Base-by-base conservation (phyloP, 495 filamentous ascomycete species). In the Podospora fimiseda region DNA sequence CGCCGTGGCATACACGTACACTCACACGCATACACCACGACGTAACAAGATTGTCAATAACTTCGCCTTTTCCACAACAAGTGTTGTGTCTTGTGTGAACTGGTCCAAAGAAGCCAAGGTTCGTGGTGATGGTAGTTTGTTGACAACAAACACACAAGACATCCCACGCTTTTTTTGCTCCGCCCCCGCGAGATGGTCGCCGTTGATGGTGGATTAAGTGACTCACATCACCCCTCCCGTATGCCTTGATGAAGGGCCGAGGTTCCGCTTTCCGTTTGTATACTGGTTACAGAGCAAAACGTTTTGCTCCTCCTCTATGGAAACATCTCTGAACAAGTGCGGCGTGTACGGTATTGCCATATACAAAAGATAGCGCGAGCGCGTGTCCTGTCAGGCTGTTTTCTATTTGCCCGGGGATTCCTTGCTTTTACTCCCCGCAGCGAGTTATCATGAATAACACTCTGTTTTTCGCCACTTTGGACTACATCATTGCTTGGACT, bases 151-250 rank as follows among this genome's bases (percentile, higher is more conserved):
- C 27, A 33, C 27, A 11, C 6, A n/a, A n/a, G n/a, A n/a, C n/a
- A 44, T 21, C 42, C 42, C n/a, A 21, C 42, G 42, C 18, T 44
- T 44, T 44, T 11, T 9, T 44, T 24, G 13, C 42, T 22, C 6
- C 42, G 19, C 42, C 42, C 15, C 7, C 19, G 18, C 16, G 19
- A 19, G 13, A 18, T 19, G 9, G 39, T 15, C 39, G 15, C 20
- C 42, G 21, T 9, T 11, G 20, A 18, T n/a, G 4, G 13, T 16
- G 9, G 16, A 24, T 22, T 24, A 21, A 19, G 33, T 37, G 33
- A 47, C 44, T 33, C 22, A 33, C 44, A n/a, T n/a, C n/a, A 47
- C 44, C 21, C 23, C 44, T 47, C 44, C 44, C 23, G 44, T 47
- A 33, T 14, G 1, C 33, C 22, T 47, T 47, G 21, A 15, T 36